Evolutionary conservation across 192 early-diverging fungal genomes (phyloP).

Genomic region (Thoreauomyces humboldtii): DNA sequence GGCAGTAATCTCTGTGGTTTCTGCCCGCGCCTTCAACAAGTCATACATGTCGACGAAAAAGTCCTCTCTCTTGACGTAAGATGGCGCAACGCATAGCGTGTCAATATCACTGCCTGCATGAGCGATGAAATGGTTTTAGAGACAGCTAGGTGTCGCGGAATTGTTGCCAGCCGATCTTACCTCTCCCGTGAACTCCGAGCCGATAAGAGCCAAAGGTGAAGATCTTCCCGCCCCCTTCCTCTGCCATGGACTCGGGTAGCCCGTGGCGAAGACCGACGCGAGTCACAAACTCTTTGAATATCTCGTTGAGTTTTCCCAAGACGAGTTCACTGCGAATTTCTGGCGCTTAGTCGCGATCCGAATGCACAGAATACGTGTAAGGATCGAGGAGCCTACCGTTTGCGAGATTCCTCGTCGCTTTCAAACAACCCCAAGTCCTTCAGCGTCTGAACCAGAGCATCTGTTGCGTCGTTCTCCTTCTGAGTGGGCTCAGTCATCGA

Average conservation of each 20-base stretch:
- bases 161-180: too few relatives aligned
- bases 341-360: too few relatives aligned
- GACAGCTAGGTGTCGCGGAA: too few relatives aligned
- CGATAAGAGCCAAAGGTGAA: slow-evolving; percentile 97
- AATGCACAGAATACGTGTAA: not conserved
- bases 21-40: slow-evolving; percentile 73
- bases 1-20: slow-evolving; percentile 81
- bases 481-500: slow-evolving; percentile 58
- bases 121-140: too few relatives aligned
- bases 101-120: slow-evolving; percentile 99
- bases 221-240: slow-evolving; percentile 89
- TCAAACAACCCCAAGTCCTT: slow-evolving; percentile 81
- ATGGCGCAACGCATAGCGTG: slow-evolving; percentile 92
- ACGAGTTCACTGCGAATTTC: slow-evolving; percentile 75
- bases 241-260: slow-evolving; percentile 79
- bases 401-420: slow-evolving; percentile 75
- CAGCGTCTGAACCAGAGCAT: slow-evolving; percentile 67
- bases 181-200: slow-evolving; percentile 89
- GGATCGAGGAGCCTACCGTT: slow-evolving; percentile 52
- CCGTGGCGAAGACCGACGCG: slow-evolving; percentile 67
- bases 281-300: slow-evolving; percentile 93
- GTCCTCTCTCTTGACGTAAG: slow-evolving; percentile 83
- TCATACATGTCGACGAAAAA: slow-evolving; percentile 91
- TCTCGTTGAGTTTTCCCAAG: slow-evolving; percentile 77
- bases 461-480: slow-evolving; percentile 69